phyloP scores from a whole-genome alignment of 805 yeast genomes.

The Priceomyces melissophilus region DNA sequence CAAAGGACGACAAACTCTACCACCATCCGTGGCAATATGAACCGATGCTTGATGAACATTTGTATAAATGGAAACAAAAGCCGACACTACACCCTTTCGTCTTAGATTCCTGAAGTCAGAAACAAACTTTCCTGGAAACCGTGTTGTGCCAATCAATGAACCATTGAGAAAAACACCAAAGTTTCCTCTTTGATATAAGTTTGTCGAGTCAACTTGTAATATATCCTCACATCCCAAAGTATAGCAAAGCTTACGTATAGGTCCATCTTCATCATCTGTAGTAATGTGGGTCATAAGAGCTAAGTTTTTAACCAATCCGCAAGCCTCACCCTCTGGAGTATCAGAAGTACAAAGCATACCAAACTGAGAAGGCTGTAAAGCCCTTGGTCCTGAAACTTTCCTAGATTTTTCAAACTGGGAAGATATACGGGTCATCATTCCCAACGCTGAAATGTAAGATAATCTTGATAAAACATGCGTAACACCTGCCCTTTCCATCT shows the following conservation, averaged over 20 bases:
- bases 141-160: slow-evolving; percentile 86
- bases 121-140: slow-evolving; percentile 84
- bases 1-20: slow-evolving; percentile 94
- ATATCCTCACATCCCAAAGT: slow-evolving; percentile 89
- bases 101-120: slow-evolving; percentile 72
- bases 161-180: slow-evolving; percentile 90
- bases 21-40: slow-evolving; percentile 98
- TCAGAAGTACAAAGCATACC: slow-evolving; percentile 99
- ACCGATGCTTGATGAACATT: slow-evolving; percentile 90
- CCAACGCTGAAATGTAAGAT: slow-evolving; percentile 90
- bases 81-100: slow-evolving; percentile 81
- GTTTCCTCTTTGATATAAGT: slow-evolving; percentile 71
- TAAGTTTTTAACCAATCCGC: slow-evolving; percentile 95
- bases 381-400: slow-evolving; percentile 98
- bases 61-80: slow-evolving; percentile 85
- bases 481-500: slow-evolving; percentile 99
- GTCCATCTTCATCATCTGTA: slow-evolving; percentile 94
- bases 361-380: slow-evolving; percentile 97
- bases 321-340: slow-evolving; percentile 99
- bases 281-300: slow-evolving; percentile 99
- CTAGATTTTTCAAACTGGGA: slow-evolving; percentile 98
- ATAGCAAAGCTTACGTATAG: slow-evolving; percentile 72
- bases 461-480: slow-evolving; percentile 92
- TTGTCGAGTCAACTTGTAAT: slow-evolving; percentile 73
- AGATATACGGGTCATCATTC: slow-evolving; percentile 99